These are phyloP conservation scores for Phytopythium sindhum DNA, from an alignment of 352 stramenopile genomes.

Conservation along the genomic window DNA sequence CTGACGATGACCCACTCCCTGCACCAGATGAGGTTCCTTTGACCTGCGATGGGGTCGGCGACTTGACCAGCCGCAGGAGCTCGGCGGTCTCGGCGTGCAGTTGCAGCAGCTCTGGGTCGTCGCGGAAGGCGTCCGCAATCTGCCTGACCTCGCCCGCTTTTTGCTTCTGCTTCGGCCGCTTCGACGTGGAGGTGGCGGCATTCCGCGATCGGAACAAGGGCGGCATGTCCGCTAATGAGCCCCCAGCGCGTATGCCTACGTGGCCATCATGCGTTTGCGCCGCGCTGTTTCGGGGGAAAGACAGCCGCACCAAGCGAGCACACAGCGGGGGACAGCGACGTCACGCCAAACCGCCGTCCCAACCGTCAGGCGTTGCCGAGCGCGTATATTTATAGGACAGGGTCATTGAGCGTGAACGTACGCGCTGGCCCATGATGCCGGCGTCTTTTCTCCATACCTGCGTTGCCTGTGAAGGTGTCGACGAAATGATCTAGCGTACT, in stretches of 20 bases:
- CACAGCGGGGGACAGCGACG: too few species aligned
- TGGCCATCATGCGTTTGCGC: background rate
- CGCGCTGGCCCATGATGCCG: too few species aligned
- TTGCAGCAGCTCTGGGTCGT: slow-evolving; percentile 50
- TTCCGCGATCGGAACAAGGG: slow-evolving; percentile 11
- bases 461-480: too few species aligned
- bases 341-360: too few species aligned
- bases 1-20: slow-evolving; percentile 3
- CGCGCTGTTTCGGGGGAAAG: too few species aligned
- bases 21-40: background rate
- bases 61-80: slow-evolving; percentile 59
- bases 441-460: too few species aligned
- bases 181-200: background rate
- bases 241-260: background rate
- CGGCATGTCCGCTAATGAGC: slow-evolving; percentile 8
- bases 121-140: slow-evolving; percentile 22
- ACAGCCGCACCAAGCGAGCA: too few species aligned
- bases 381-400: too few species aligned
- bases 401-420: too few species aligned
- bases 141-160: background rate
- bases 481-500: too few species aligned
- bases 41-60: slow-evolving; percentile 11
- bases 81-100: slow-evolving; percentile 57
- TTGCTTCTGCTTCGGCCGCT: background rate
- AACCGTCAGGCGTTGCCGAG: too few species aligned